Percentiles rank a stretch among this genome's conserved stretches.
These are phyloP conservation scores for Salvia rosmarinus DNA, from an alignment of 257 asterid genomes.

Conservation along the genomic window DNA sequence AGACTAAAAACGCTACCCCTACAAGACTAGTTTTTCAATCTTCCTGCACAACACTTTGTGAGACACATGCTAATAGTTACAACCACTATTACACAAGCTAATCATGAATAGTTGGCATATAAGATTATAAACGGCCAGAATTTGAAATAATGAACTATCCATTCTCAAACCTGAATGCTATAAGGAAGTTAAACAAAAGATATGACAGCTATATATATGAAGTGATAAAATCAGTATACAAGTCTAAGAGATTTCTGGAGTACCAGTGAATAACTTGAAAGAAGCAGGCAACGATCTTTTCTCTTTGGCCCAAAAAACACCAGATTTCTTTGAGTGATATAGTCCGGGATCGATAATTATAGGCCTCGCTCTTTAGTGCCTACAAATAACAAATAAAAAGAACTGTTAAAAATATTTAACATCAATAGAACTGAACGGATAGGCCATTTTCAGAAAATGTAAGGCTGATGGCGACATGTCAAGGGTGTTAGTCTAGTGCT, in stretches of 20 bases:
- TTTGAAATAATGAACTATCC: background rate
- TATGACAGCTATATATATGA: background rate
- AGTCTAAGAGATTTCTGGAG: background rate
- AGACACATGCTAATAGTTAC: background rate
- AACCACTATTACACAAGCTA: background rate
- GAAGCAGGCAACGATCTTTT: constrained; percentile 86
- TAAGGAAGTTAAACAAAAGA: too few species aligned
- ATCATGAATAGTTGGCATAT: background rate
- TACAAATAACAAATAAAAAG: constrained; percentile 38
- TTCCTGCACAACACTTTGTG: background rate
- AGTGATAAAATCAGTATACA: background rate
- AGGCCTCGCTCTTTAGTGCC: constrained; percentile 84
- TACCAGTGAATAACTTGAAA: constrained; percentile 87
- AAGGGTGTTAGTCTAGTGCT: constrained; percentile 33
- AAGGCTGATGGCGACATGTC: constrained; percentile 14
- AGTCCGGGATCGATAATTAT: constrained; percentile 88
- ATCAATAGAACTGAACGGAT: background rate
- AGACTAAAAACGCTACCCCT: background rate
- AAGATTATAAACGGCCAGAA: background rate
- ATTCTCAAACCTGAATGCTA: background rate
- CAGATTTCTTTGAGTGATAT: constrained; percentile 83
- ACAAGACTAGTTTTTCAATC: background rate
- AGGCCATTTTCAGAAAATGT: background rate
- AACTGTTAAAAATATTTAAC: constrained; percentile 11
- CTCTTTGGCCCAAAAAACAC: constrained; percentile 98